phyloP scores from a whole-genome alignment of 805 yeast genomes.

The Zygoascus bituminiphila region DNA sequence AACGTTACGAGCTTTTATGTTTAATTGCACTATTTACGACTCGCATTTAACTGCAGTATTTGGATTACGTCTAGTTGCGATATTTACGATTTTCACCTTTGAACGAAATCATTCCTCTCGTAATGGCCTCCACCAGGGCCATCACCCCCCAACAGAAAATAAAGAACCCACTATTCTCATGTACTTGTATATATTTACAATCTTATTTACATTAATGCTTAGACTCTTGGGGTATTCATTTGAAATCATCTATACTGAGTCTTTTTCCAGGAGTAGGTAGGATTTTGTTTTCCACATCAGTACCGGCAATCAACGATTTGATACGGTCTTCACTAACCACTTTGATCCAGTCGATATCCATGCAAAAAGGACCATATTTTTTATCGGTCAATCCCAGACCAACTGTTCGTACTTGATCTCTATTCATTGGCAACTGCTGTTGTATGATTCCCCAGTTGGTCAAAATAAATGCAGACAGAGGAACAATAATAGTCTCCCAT shows the following conservation, averaged over 20 bases:
- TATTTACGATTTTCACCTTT: no score
- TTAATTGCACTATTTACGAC: no score
- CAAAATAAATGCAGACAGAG: conserved; percentile 69
- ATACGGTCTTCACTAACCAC: conserved; percentile 33
- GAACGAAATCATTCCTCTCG: no score
- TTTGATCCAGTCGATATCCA: conserved; percentile 66
- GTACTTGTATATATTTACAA: neutral
- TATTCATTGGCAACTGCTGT: conserved; percentile 50
- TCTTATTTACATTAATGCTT: no score
- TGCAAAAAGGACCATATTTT: conserved; percentile 64
- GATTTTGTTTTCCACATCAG: neutral
- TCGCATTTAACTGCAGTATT: no score
- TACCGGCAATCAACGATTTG: neutral
- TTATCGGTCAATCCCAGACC: conserved; percentile 75
- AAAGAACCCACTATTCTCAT: no score
- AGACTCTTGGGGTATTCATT: neutral
- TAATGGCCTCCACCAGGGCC: no score
- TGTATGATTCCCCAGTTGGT: conserved; percentile 74
- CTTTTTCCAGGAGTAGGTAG: conserved; percentile 20
- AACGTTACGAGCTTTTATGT: no score
- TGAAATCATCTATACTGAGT: conserved; percentile 18
- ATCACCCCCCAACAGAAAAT: no score
- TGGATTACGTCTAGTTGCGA: no score
- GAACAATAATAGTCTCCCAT: conserved; percentile 79
- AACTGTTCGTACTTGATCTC: conserved; percentile 55